Percentiles rank a stretch among this genome's conserved stretches.
These are phyloP conservation scores for Xylaria sp. DNA, from an alignment of 2,329 filamentous ascomycete genomes.

Conservation along the genomic window DNA sequence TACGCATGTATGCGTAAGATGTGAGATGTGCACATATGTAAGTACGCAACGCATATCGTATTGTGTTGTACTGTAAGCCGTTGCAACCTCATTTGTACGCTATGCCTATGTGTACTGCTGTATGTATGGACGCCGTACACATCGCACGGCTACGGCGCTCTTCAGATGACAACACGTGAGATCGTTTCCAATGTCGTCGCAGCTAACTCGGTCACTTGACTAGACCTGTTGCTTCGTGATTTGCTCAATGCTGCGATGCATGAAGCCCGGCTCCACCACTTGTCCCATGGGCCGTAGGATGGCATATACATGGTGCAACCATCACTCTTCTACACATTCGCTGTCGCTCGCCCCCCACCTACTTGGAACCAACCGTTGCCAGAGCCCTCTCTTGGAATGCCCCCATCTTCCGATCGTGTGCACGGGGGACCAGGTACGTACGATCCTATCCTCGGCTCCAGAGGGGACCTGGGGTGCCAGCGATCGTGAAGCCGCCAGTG, in stretches of 20 bases:
- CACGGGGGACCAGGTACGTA: background rate
- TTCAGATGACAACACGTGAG: slow-evolving; percentile 34
- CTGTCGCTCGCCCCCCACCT: background rate
- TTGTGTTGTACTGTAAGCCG: too few relatives aligned
- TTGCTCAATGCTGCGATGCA: slow-evolving; percentile 35
- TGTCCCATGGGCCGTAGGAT: slow-evolving; percentile 26
- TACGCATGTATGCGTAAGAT: background rate
- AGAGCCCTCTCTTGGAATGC: background rate
- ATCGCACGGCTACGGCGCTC: slow-evolving; percentile 1
- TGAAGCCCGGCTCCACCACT: slow-evolving; percentile 29
- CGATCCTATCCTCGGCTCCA: slow-evolving; percentile 4
- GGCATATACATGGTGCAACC: slow-evolving; percentile 16
- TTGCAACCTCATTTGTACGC: too few relatives aligned
- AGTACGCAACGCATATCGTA: background rate
- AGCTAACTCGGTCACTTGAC: slow-evolving; percentile 36
- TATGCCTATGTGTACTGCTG: background rate
- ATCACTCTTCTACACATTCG: background rate
- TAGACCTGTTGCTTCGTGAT: slow-evolving; percentile 32
- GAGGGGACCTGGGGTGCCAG: slow-evolving; percentile 2
- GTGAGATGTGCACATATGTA: background rate
- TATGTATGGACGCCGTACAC: background rate
- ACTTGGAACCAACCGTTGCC: background rate
- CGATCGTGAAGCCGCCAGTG: slow-evolving; percentile 3
- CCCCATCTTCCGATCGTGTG: background rate
- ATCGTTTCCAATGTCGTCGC: slow-evolving; percentile 26